A percentile compares a stretch with the other conserved stretches of the same genome.
These are phyloP conservation scores for Neofusicoccum sp. DNA, from an alignment of 2,329 filamentous ascomycete genomes.

Conservation along the genomic window DNA sequence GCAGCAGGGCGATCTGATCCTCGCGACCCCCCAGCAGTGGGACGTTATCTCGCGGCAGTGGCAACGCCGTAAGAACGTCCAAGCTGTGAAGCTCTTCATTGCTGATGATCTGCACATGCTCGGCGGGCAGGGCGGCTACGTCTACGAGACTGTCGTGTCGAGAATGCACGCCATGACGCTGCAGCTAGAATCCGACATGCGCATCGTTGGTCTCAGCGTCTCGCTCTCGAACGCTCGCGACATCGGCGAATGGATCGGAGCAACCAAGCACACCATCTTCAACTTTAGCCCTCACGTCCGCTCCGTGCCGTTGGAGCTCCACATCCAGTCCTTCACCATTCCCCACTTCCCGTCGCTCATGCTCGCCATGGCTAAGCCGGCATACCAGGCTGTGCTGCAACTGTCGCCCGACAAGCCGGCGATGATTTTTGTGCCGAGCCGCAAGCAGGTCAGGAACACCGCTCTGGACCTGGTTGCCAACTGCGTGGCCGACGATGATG, in stretches of 20 bases:
- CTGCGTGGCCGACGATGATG: conserved; percentile 84
- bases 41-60: conserved; percentile 94
- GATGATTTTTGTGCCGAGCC: conserved; percentile 86
- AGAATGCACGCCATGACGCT: conserved; percentile 95
- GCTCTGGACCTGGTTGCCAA: conserved; percentile 86
- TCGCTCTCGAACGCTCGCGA: conserved; percentile 92
- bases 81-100: conserved; percentile 87
- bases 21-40: conserved; percentile 94
- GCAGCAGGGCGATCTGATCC: conserved; percentile 82
- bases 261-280: conserved; percentile 96
- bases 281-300: conserved; percentile 96
- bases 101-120: conserved; percentile 95
- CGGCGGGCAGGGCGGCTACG: conserved; percentile 80
- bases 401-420: conserved; percentile 87
- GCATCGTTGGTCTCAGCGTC: conserved; percentile 87
- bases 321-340: conserved; percentile 93
- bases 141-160: conserved; percentile 97
- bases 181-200: conserved; percentile 80
- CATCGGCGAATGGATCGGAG: conserved; percentile 96
- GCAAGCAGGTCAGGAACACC: conserved; percentile 89
- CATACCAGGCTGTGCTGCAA: conserved; percentile 85
- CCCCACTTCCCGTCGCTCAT: conserved; percentile 97
- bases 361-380: conserved; percentile 96
- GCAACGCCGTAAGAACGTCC: conserved; percentile 94
- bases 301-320: conserved; percentile 85